phyloP scores from a whole-genome alignment of 768 basidiomycete genomes.

The Trametes sanguinea region DNA sequence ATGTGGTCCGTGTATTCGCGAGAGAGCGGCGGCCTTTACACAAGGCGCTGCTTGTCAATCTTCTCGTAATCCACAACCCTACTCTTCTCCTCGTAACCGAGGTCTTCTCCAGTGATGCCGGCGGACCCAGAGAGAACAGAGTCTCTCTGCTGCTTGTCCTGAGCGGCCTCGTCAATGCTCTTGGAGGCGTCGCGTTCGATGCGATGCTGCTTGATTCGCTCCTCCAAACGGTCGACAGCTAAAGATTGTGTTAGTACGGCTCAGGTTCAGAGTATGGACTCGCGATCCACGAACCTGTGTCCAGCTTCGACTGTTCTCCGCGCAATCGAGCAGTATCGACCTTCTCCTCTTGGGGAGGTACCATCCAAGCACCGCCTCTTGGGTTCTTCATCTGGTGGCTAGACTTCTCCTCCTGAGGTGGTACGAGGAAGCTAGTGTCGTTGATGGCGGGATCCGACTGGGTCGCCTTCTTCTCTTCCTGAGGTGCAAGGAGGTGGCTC shows the following conservation, averaged over 20 bases:
- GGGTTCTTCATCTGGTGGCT: neutral
- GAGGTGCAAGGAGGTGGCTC: slow-evolving; percentile 16
- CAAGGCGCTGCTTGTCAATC: neutral
- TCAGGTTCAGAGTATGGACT: neutral
- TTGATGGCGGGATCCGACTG: slow-evolving; percentile 6
- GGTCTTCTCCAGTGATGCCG: slow-evolving; percentile 14
- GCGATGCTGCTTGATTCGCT: neutral
- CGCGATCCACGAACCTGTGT: too few species aligned
- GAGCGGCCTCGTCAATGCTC: neutral
- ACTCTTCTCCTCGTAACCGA: slow-evolving; percentile 15
- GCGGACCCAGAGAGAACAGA: slow-evolving; percentile 18
- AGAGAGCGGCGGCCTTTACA: neutral
- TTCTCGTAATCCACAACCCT: too few species aligned
- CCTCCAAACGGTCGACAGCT: slow-evolving; percentile 8
- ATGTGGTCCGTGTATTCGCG: too few species aligned
- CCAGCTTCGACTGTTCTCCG: slow-evolving; percentile 1
- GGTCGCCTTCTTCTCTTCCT: slow-evolving; percentile 12
- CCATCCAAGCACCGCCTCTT: neutral
- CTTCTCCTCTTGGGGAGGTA: slow-evolving; percentile 18
- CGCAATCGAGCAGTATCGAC: neutral
- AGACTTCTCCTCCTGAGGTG: slow-evolving; percentile 15
- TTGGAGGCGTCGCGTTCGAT: slow-evolving; percentile 2
- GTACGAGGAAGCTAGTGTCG: slow-evolving; percentile 15
- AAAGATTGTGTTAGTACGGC: neutral
- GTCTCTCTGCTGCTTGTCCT: slow-evolving; percentile 14